phyloP scores from a whole-genome alignment of 331 rosid genomes.

The Rosa hybrid region DNA sequence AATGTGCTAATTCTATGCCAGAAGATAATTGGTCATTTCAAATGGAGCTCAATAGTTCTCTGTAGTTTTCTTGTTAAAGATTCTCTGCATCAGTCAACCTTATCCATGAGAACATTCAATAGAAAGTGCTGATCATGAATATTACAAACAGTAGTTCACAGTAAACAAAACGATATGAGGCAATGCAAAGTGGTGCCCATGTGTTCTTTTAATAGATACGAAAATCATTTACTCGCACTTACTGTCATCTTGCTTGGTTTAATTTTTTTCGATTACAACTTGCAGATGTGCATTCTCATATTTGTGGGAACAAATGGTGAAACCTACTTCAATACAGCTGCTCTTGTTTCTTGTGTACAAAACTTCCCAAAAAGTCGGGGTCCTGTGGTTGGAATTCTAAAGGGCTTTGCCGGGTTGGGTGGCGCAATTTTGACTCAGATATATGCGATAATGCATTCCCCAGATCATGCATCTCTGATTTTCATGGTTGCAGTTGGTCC shows the following conservation, averaged over 20 bases:
- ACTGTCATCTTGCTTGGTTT: neutral
- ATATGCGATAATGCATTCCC: conserved; percentile 33
- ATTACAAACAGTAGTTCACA: neutral
- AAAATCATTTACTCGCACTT: neutral
- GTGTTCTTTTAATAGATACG: neutral
- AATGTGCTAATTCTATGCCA: neutral
- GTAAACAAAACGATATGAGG: neutral
- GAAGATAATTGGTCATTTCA: neutral
- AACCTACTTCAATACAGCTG: conserved; percentile 82
- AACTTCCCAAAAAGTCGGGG: conserved; percentile 87
- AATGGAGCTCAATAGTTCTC: neutral
- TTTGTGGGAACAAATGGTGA: conserved; percentile 77
- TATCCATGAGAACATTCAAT: neutral
- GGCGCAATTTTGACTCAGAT: conserved; percentile 50
- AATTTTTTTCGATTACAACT: conserved; percentile 8
- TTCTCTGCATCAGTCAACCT: neutral
- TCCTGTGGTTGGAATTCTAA: conserved; percentile 84
- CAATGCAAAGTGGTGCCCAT: neutral
- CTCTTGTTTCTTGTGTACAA: conserved; percentile 78
- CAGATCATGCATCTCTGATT: conserved; percentile 37
- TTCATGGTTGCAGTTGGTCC: conserved; percentile 49
- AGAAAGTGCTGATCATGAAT: neutral
- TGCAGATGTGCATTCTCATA: conserved; percentile 68
- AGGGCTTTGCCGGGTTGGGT: conserved; percentile 87
- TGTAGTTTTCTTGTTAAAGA: neutral